phyloP scores from a whole-genome alignment of 2,329 filamentous ascomycete genomes.

The Curvularia verruculosa region DNA sequence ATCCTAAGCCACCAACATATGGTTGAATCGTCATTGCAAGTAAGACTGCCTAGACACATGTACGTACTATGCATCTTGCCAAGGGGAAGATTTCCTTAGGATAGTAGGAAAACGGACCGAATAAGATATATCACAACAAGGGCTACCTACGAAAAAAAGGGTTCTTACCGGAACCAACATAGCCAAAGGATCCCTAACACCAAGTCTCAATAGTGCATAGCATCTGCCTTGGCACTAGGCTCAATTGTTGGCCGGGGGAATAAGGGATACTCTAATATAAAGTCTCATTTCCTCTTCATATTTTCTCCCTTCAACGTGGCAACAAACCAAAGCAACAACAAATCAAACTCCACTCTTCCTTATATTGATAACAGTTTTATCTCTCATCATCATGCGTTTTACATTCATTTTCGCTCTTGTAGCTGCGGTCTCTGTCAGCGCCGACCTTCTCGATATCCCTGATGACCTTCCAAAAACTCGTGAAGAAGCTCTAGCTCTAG shows the following conservation, averaged over 20 bases:
- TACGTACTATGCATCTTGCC: not conserved
- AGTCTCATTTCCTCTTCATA: not conserved
- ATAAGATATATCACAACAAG: not conserved
- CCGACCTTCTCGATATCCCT: not conserved
- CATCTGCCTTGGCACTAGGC: too few relatives aligned
- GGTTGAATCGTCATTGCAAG: not conserved
- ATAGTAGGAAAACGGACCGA: not conserved
- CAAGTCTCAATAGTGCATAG: too few relatives aligned
- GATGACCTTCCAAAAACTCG: not conserved
- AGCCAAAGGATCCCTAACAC: too few relatives aligned
- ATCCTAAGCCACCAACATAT: not conserved
- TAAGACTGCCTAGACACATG: not conserved
- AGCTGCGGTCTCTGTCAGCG: not conserved
- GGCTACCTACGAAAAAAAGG: not conserved
- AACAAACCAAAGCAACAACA: not conserved
- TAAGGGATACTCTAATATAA: not conserved
- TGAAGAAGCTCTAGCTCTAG: not conserved
- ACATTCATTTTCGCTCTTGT: not conserved
- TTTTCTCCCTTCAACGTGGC: not conserved
- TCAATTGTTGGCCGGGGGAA: not conserved
- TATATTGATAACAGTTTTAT: not conserved
- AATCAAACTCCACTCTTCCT: not conserved
- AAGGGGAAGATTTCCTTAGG: not conserved
- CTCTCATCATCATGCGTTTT: not conserved
- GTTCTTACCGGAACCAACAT: not conserved